A percentile compares a stretch with the other conserved stretches of the same genome.
Evolutionary conservation across 164 flowering plant species (phyloP).

Genomic region (Cinnamomum chago): DNA sequence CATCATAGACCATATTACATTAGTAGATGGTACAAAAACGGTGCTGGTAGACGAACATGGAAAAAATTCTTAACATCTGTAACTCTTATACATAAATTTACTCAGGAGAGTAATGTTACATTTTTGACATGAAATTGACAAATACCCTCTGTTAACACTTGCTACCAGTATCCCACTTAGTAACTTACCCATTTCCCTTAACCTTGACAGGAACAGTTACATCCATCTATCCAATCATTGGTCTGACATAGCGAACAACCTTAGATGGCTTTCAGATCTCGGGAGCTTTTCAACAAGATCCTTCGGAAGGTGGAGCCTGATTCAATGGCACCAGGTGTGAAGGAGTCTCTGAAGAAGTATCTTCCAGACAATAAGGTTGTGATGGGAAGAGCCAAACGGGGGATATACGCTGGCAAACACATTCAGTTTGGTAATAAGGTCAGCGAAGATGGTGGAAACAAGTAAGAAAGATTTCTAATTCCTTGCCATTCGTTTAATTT

Average conservation of each 20-base stretch:
- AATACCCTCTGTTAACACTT: too few species aligned
- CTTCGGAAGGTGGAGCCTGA: constrained; percentile 62
- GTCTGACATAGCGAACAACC: background rate
- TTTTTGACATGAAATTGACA: too few species aligned
- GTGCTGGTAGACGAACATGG: too few species aligned
- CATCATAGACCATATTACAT: too few species aligned
- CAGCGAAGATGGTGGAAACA: constrained; percentile 97
- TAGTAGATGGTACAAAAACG: too few species aligned
- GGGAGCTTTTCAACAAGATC: constrained; percentile 69
- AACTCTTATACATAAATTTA: too few species aligned
- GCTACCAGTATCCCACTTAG: too few species aligned
- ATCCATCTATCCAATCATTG: background rate
- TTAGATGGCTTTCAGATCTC: constrained; percentile 72
- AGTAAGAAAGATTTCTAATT: constrained; percentile 23
- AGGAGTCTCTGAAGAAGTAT: constrained; percentile 52
- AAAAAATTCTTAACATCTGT: too few species aligned
- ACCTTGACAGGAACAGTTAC: background rate
- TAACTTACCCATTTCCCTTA: too few species aligned
- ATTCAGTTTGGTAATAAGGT: constrained; percentile 83
- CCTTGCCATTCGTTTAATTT: too few species aligned
- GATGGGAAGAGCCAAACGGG: constrained; percentile 93
- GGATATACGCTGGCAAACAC: constrained; percentile 86
- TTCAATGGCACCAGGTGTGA: constrained; percentile 48
- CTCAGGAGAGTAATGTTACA: too few species aligned
- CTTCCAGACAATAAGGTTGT: constrained; percentile 62